Base-by-base conservation (phyloP, 2,329 filamentous ascomycete species). In the Fusarium abutilonis region DNA sequence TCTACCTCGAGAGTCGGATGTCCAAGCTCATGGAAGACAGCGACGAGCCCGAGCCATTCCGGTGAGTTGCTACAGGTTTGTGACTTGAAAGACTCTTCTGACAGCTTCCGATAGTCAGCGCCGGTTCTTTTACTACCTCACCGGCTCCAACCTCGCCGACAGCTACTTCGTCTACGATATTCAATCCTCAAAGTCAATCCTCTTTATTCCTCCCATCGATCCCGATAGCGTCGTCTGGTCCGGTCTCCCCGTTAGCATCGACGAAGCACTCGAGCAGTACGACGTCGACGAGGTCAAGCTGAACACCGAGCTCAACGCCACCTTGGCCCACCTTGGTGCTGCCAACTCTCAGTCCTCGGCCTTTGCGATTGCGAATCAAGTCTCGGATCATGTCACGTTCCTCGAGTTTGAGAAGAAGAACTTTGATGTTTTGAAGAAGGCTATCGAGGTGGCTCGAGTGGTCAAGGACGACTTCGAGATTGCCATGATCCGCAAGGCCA, bases 171-270 rank as follows among this genome's bases (percentile, higher is more conserved):
- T 89, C 53, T 97, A 97, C 80, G 89, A 97, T 65, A 89, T 96
- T 55, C 80, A 84, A 41, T 83, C 86, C 43, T 84, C 87, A 64
- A 86, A 87, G 68, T 85, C 93, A 36, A 96, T 89, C 3, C 86
- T 99, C 44, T 99, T 93, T 79, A 94, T 99, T 69, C 94, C 95
- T 3, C 91, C 93, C 14, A 85, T 93, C 70, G 88, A 97, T 68
- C 86, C 92, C n/a, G 91, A 95, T 39, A 88, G 88, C 51, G 93
- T 98, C 56, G 92, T 98, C 72, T 99, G 94, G 94, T 91, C 90
- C 26, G 95, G 95, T 11, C 83, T 98, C 14, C 95, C 94, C 0
- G 80, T 96, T 59, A 91, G 88, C 32, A 78, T 84, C 31, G 83
- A 90, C 38, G 90, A 97, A 72, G 94, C 94, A 7, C 79, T 90